Evolutionary conservation across 345 rosid species (phyloP).

Genomic region (Angophora floribunda): DNA sequence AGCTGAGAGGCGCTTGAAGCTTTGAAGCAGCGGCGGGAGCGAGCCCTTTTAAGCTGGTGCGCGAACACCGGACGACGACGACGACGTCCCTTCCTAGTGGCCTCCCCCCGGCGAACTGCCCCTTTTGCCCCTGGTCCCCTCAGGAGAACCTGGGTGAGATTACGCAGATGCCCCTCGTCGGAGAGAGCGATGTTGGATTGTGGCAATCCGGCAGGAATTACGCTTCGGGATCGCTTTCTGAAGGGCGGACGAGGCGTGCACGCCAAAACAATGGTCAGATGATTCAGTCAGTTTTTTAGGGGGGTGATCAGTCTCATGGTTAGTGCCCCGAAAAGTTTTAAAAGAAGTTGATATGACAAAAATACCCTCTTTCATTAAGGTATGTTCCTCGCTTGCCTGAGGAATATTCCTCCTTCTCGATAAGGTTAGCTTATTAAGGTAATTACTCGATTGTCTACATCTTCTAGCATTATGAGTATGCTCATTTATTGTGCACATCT

Average conservation of each 20-base stretch:
- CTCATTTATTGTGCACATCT: not conserved
- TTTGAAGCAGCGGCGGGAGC: not conserved
- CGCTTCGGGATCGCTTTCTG: not conserved
- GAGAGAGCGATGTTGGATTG: not conserved
- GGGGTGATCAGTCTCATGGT: not conserved
- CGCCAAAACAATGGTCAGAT: not conserved
- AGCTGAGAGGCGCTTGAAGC: not conserved
- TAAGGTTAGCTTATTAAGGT: not conserved
- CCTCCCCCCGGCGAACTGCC: not conserved
- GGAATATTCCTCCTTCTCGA: not conserved
- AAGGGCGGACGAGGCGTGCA: not conserved
- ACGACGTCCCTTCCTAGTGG: not conserved
- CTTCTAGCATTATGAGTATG: not conserved
- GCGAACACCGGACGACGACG: not conserved
- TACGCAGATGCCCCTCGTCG: not conserved
- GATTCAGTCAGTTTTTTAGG: not conserved
- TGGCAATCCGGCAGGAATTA: not conserved
- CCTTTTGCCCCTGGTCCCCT: not conserved
- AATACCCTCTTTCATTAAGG: not conserved
- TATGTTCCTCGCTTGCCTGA: not conserved
- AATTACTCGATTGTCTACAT: not conserved
- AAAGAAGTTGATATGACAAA: not conserved
- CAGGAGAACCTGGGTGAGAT: not conserved
- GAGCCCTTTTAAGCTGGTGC: not conserved
- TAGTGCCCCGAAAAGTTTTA: not conserved